phyloP scores from a whole-genome alignment of 441 rosid genomes.

The Manihot esculenta region DNA sequence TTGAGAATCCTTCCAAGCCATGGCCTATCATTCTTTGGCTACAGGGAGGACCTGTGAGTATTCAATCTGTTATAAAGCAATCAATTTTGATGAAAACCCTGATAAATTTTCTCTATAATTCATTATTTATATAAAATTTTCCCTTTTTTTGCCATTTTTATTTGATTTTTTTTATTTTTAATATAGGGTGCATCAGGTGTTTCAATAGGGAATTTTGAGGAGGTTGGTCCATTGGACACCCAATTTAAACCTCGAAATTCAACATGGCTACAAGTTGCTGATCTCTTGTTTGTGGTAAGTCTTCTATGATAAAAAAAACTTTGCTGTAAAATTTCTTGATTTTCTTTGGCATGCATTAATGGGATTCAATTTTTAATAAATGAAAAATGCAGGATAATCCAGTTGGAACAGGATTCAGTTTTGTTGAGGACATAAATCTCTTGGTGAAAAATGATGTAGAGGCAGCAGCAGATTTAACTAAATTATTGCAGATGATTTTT shows the following conservation, averaged over 20 bases:
- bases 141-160: background rate
- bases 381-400: slow-evolving; percentile 66
- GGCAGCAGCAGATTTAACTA: slow-evolving; percentile 72
- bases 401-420: slow-evolving; percentile 90
- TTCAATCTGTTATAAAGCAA: background rate
- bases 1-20: slow-evolving; percentile 65
- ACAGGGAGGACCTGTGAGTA: slow-evolving; percentile 94
- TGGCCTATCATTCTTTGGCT: slow-evolving; percentile 94
- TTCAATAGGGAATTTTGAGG: slow-evolving; percentile 84
- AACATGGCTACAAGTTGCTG: slow-evolving; percentile 81
- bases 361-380: background rate
- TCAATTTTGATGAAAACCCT: background rate
- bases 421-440: slow-evolving; percentile 52
- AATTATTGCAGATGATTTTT: slow-evolving; percentile 50
- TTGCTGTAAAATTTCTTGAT: background rate
- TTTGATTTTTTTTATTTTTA: background rate
- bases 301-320: background rate
- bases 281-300: slow-evolving; percentile 79
- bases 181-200: slow-evolving; percentile 86
- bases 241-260: slow-evolving; percentile 68
- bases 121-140: background rate
- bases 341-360: background rate
- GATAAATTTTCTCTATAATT: background rate
- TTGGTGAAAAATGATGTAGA: slow-evolving; percentile 71
- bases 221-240: slow-evolving; percentile 71